Base-by-base conservation (phyloP, 1,139 yeast genomes). In the Debaryomycetaceae sp. region DNA sequence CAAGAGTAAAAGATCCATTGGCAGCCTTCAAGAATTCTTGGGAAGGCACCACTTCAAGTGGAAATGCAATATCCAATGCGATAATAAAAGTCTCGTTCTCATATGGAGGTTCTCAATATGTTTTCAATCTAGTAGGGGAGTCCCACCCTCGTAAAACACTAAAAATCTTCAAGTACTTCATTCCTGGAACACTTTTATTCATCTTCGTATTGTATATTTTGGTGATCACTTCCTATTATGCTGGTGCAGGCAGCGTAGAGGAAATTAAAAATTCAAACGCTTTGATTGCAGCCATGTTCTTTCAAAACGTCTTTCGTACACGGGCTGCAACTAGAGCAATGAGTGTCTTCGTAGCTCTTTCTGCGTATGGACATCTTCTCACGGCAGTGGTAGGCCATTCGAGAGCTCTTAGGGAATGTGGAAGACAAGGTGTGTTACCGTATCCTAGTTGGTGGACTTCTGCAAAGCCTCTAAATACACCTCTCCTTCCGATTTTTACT, bases 371-470 rank as follows among this genome's bases (percentile, higher is more conserved):
- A 8, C 76, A 73, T 50, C 59, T 72, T 43, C 50, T 69, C 14
- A 69, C 76, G 7, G 74, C 67, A 6, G 58, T 67, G 39, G 56
- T 73, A 23, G 68, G 73, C 1, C 76, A 71, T 45, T 66, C 75
- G 5, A 63, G 78, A 58, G 50, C 67, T 8, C 57, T 73, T 34
- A 66, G 76, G 57, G 77, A 73, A 51, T 69, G 75, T 56, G 78
- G 77, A 6, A 62, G 78, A 57, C 76, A 73, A 55, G 77, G 77
- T 42, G 75, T 73, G 13, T 59, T 73, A 39, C 78, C 78, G 14
- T 73, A 57, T 47, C 64, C 71, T 6, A 50, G 46, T 8, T 56
- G 63, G 39, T 73, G 77, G 76, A 68, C 75, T 6, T 59, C 68
- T 27, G 66, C 67, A 6, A 69, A 68, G 47, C 78, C 77, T 2